Evolutionary conservation across 2,329 filamentous ascomycete genomes (phyloP).

Genomic region (Trichophyton mentagrophytes): DNA sequence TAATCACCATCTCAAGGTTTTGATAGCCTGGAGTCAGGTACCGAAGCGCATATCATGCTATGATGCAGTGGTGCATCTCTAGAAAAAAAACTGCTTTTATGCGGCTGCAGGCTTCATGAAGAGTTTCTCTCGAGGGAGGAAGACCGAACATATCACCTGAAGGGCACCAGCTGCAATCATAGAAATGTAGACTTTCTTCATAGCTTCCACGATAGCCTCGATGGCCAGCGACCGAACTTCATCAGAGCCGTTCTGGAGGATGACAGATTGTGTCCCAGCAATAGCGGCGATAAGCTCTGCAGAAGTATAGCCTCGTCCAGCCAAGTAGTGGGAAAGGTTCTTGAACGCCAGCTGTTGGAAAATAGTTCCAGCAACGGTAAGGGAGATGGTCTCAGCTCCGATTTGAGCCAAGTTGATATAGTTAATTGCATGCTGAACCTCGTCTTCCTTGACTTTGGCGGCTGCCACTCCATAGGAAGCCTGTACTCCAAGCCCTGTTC

Average conservation of each 20-base stretch:
- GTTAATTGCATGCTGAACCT: constrained; percentile 25
- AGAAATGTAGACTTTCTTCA: constrained; percentile 21
- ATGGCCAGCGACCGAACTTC: constrained; percentile 19
- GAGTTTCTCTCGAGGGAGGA: constrained; percentile 4
- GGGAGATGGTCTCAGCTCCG: background rate
- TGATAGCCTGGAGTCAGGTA: too few relatives aligned
- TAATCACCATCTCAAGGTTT: background rate
- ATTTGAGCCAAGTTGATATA: constrained; percentile 28
- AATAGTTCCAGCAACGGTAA: constrained; percentile 6
- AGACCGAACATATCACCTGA: constrained; percentile 9
- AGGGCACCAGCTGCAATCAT: constrained; percentile 17
- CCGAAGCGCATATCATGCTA: too few relatives aligned
- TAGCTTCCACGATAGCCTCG: constrained; percentile 17
- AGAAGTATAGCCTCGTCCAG: constrained; percentile 16
- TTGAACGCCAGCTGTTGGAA: constrained; percentile 23
- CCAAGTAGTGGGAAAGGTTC: constrained; percentile 19
- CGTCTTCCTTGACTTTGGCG: constrained; percentile 21
- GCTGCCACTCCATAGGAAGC: constrained; percentile 29
- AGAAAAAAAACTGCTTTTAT: background rate
- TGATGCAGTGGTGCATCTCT: too few relatives aligned
- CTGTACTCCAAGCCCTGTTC: constrained; percentile 24
- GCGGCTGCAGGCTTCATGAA: constrained; percentile 1
- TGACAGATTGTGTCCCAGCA: constrained; percentile 22
- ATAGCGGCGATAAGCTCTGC: constrained; percentile 22
- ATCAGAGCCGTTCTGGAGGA: constrained; percentile 20